Evolutionary conservation across 495 filamentous ascomycete genomes (phyloP).

Genomic region (Penicillium argentinense): DNA sequence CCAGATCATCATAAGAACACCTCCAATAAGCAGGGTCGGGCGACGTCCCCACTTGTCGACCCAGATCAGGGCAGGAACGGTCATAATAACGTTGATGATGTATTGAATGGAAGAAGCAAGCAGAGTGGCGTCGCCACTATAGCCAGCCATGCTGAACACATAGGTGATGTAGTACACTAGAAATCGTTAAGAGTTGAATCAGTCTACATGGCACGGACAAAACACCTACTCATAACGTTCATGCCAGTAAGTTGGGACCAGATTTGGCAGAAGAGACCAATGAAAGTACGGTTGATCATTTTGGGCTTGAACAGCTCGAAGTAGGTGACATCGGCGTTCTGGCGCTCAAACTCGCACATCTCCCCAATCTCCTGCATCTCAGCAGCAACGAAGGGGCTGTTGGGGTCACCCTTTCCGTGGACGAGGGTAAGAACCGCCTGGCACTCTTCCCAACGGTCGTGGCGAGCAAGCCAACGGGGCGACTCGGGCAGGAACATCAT

Average conservation of each 20-base stretch:
- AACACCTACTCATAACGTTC: conserved; percentile 92
- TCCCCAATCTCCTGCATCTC: conserved; percentile 71
- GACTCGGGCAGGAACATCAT: conserved; percentile 74
- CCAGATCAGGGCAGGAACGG: conserved; percentile 54
- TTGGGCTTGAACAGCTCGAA: conserved; percentile 64
- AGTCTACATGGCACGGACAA: no score
- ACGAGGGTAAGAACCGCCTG: conserved; percentile 62
- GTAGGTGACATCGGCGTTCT: conserved; percentile 60
- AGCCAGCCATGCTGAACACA: conserved; percentile 40
- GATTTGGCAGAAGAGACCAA: conserved; percentile 76
- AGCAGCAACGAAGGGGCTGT: conserved; percentile 58
- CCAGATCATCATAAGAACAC: conserved; percentile 66
- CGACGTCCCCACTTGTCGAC: conserved; percentile 64
- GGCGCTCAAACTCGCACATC: conserved; percentile 67
- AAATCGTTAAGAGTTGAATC: no score
- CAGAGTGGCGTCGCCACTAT: conserved; percentile 32
- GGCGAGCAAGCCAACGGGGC: conserved; percentile 75
- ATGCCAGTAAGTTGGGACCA: conserved; percentile 84
- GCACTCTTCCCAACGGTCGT: conserved; percentile 74
- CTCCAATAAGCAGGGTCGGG: conserved; percentile 62
- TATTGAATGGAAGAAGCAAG: conserved; percentile 74
- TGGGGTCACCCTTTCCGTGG: conserved; percentile 67
- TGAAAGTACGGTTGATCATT: conserved; percentile 71
- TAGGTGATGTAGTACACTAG: conserved; percentile 44
- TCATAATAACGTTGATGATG: conserved; percentile 55